phyloP scores from a whole-genome alignment of 2,329 filamentous ascomycete species.

The Aspergillus fumigatiaffinis region DNA sequence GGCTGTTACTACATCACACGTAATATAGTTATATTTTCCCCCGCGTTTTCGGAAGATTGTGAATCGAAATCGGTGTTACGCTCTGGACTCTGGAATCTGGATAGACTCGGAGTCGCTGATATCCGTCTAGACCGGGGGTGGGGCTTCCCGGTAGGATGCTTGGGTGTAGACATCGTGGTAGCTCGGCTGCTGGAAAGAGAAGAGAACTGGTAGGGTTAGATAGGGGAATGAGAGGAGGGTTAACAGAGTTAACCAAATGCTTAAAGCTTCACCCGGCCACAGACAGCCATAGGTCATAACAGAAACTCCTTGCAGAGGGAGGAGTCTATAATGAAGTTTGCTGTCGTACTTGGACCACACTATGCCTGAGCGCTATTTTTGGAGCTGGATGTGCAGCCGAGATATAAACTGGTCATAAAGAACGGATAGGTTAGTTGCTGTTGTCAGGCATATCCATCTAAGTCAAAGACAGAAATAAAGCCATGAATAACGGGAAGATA shows the following conservation, averaged over 20 bases:
- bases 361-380: background rate
- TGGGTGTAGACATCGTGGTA: background rate
- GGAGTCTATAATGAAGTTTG: background rate
- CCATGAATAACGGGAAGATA: background rate
- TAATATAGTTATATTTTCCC: background rate
- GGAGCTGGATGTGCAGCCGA: background rate
- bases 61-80: background rate
- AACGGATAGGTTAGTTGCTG: background rate
- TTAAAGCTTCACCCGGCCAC: background rate
- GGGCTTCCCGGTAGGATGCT: background rate
- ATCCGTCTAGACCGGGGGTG: background rate
- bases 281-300: background rate
- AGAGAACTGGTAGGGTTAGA: background rate
- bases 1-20: background rate
- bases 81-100: background rate
- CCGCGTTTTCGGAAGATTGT: background rate
- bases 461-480: background rate
- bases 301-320: background rate
- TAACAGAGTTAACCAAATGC: background rate
- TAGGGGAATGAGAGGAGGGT: background rate
- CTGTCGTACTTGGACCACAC: background rate
- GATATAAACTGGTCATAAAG: background rate
- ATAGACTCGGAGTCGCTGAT: background rate
- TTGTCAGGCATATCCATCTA: background rate
- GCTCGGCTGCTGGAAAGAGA: background rate